Evolutionary conservation across 2,329 filamentous ascomycete species (phyloP).

Genomic region (Fusarium transvaalense): DNA sequence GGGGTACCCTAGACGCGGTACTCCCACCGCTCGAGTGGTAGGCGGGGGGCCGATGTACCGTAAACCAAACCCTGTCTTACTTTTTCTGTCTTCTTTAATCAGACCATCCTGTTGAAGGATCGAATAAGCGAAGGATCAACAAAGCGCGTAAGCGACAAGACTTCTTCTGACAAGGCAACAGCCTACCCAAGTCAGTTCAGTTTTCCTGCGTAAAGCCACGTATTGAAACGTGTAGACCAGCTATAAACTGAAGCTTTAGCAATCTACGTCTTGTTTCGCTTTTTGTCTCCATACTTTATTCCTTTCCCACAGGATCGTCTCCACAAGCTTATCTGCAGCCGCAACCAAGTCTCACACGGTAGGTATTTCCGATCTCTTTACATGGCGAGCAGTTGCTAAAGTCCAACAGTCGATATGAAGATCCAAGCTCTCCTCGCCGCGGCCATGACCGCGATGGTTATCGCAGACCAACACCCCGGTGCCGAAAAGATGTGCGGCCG

Average conservation of each 20-base stretch:
- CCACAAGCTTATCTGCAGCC: neutral
- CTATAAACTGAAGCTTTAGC: neutral
- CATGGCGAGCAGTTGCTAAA: neutral
- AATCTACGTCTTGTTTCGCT: neutral
- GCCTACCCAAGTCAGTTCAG: neutral
- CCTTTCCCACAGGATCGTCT: neutral
- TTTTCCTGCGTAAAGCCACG: neutral
- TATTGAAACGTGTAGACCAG: neutral
- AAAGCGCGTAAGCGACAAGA: conserved; percentile 7
- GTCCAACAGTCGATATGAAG: conserved; percentile 7
- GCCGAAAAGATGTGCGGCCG: conserved; percentile 29
- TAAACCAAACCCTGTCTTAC: neutral
- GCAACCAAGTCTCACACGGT: neutral
- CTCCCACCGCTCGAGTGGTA: too few species aligned
- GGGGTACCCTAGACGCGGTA: too few species aligned
- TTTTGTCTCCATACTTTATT: neutral
- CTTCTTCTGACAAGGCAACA: neutral
- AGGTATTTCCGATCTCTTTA: accelerated
- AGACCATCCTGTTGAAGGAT: neutral
- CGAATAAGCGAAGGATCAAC: conserved; percentile 8
- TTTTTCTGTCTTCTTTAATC: neutral
- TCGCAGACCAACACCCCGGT: conserved; percentile 17
- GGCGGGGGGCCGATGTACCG: too few species aligned
- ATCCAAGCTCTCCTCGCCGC: conserved; percentile 5
- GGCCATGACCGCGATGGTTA: neutral